These are phyloP conservation scores for Penicillium expansum DNA, from an alignment of 2,329 filamentous ascomycete species.

Conservation along the genomic window DNA sequence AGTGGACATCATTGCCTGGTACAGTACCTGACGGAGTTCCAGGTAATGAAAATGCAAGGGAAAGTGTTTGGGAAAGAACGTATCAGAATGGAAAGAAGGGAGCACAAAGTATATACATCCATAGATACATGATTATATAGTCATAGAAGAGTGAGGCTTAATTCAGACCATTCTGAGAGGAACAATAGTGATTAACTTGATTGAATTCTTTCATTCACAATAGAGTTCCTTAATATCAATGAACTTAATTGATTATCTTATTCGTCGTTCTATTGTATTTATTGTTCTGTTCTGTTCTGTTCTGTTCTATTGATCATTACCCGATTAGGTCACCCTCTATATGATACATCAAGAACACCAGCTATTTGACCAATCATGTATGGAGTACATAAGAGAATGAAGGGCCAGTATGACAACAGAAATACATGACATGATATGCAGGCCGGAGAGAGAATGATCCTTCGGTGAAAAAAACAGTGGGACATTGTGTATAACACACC, in stretches of 20 bases:
- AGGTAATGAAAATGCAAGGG: neutral
- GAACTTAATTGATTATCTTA: neutral
- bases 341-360: neutral
- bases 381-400: neutral
- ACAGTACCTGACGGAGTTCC: neutral
- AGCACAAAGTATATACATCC: neutral
- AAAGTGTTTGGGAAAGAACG: neutral
- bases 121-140: neutral
- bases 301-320: neutral
- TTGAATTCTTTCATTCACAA: neutral
- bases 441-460: neutral
- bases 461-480: neutral
- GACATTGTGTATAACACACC: neutral
- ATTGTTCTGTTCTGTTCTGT: neutral
- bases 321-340: neutral
- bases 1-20: neutral
- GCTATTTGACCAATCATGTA: neutral
- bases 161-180: neutral
- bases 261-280: neutral
- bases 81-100: neutral
- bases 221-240: neutral
- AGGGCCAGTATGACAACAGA: neutral
- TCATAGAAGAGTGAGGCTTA: neutral
- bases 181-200: neutral
- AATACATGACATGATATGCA: conserved; percentile 2